Evolutionary conservation across 768 basidiomycete species (phyloP).

Genomic region (Sistotremastrum niveocremeum): DNA sequence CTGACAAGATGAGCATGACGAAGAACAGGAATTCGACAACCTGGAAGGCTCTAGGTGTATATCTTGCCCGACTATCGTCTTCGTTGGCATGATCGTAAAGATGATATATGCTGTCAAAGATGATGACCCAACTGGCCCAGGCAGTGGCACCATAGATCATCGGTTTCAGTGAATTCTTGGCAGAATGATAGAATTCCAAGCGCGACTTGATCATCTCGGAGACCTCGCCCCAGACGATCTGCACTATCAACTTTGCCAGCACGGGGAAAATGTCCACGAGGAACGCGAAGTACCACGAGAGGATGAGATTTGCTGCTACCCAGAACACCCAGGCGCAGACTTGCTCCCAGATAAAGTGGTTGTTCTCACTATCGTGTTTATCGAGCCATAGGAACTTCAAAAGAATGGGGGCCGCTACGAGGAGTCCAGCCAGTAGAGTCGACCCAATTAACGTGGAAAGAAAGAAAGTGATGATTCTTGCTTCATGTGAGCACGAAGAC

Average conservation of each 20-base stretch:
- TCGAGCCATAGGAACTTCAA: slow-evolving; percentile 62
- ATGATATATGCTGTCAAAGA: slow-evolving; percentile 53
- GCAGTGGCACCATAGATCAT: slow-evolving; percentile 56
- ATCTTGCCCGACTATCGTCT: slow-evolving; percentile 37
- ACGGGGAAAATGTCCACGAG: slow-evolving; percentile 56
- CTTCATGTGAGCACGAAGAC: background rate
- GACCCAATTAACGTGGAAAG: slow-evolving; percentile 69
- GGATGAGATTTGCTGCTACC: slow-evolving; percentile 62
- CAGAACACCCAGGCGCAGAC: slow-evolving; percentile 71
- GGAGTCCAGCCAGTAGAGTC: slow-evolving; percentile 43
- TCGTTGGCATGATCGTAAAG: slow-evolving; percentile 32
- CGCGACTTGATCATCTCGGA: slow-evolving; percentile 53
- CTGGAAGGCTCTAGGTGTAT: slow-evolving; percentile 49
- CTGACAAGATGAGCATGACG: slow-evolving; percentile 46
- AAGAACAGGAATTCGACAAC: slow-evolving; percentile 67
- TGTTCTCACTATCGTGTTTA: slow-evolving; percentile 35
- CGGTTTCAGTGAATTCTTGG: slow-evolving; percentile 60
- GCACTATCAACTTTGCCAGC: slow-evolving; percentile 36
- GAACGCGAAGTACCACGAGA: slow-evolving; percentile 71
- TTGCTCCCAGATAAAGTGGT: slow-evolving; percentile 50
- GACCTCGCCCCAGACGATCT: slow-evolving; percentile 60
- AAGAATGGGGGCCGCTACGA: slow-evolving; percentile 48
- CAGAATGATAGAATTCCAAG: slow-evolving; percentile 55
- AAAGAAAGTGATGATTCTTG: slow-evolving; percentile 34
- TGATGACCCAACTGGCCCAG: slow-evolving; percentile 65